Evolutionary conservation across 1,139 yeast species (phyloP).

Genomic region (Diutina scorzettiae): DNA sequence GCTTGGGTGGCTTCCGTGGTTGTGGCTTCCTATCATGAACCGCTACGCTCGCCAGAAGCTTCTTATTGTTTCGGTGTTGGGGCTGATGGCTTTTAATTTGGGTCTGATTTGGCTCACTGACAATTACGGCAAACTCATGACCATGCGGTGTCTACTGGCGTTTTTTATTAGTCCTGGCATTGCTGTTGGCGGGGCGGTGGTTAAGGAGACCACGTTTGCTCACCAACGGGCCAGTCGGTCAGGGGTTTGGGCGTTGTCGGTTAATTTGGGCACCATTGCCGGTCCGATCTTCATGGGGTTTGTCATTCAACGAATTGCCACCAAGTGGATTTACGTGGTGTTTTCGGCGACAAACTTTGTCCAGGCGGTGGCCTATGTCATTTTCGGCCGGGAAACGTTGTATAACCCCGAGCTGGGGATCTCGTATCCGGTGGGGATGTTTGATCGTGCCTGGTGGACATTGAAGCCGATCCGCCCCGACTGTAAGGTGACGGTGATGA

Average conservation of each 20-base stretch:
- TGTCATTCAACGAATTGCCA: not conserved
- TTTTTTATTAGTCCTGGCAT: not conserved
- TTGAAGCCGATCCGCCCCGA: not conserved
- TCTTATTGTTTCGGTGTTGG: constrained; percentile 1
- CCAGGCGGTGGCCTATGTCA: not conserved
- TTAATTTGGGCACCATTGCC: constrained; percentile 4
- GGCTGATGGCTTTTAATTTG: constrained; percentile 5
- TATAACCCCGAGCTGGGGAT: not conserved
- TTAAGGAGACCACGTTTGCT: constrained; percentile 4
- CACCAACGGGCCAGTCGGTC: constrained; percentile 1
- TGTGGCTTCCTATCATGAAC: constrained; percentile 5
- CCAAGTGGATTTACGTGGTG: constrained; percentile 5
- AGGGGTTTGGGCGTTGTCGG: constrained; percentile 4
- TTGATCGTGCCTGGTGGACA: not conserved
- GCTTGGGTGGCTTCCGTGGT: constrained; percentile 3
- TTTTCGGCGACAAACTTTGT: constrained; percentile 1
- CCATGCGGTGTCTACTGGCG: not conserved
- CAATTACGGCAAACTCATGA: not conserved
- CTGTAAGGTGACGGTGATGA: not conserved
- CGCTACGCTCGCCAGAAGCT: constrained; percentile 1
- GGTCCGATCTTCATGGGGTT: constrained; percentile 6
- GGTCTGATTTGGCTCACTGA: not conserved
- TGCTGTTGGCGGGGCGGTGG: constrained; percentile 3
- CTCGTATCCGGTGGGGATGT: not conserved
- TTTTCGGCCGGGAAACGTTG: not conserved